A percentile compares a stretch with the other conserved stretches of the same genome.
Conservation (phyloP, 73 alveolate species). For the Diophrys sp. region DNA sequence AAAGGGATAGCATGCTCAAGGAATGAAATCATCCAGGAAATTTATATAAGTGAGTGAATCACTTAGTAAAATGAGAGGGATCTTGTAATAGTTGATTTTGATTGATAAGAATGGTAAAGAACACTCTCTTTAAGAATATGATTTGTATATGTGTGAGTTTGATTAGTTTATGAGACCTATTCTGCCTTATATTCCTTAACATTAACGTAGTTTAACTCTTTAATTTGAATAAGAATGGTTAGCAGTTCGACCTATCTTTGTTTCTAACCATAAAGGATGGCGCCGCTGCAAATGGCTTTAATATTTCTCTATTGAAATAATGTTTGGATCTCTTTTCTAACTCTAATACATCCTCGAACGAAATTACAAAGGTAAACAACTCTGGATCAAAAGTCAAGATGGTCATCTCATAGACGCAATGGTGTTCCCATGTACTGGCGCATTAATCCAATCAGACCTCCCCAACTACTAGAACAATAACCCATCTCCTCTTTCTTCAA, state of each 20-base stretch:
- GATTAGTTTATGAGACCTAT: constrained; percentile 1
- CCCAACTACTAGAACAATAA: no score
- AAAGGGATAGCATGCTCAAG: no score
- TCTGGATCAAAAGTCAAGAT: constrained; percentile 15
- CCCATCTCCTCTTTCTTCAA: no score
- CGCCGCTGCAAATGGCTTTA: constrained; percentile 16
- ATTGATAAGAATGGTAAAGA: not conserved
- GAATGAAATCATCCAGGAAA: no score
- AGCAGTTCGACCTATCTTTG: not conserved
- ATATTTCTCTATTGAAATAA: constrained; percentile 22
- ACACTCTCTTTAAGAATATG: not conserved
- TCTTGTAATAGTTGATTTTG: no score
- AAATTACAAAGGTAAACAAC: constrained; percentile 50
- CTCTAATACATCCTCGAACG: constrained; percentile 32
- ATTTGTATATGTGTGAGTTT: not conserved
- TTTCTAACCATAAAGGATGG: not conserved
- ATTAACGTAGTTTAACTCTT: not conserved
- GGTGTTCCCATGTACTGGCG: constrained; percentile 50
- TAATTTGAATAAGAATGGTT: not conserved
- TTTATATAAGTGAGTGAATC: no score
- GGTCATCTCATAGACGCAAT: constrained; percentile 34
- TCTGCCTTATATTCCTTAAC: not conserved
- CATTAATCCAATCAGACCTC: constrained; percentile 3
- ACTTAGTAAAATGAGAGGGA: no score
- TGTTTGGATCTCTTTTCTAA: constrained; percentile 31